phyloP scores from a whole-genome alignment of 768 basidiomycete genomes.

The Termitomyces sp. region DNA sequence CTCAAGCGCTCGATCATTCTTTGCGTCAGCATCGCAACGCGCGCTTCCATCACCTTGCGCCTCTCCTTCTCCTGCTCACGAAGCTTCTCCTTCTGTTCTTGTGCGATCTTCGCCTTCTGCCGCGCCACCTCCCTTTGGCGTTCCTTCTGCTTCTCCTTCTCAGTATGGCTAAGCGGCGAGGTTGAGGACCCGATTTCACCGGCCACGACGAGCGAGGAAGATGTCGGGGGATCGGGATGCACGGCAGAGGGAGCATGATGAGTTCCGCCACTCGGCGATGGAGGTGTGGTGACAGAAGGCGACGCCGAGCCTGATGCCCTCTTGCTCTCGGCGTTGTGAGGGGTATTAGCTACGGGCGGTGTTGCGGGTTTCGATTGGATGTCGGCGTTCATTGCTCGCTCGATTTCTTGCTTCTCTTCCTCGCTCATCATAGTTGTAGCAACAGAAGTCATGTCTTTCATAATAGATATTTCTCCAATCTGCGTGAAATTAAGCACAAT shows the following conservation, averaged over 20 bases:
- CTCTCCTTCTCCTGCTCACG: constrained; percentile 81
- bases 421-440: constrained; percentile 88
- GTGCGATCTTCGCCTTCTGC: constrained; percentile 55
- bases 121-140: constrained; percentile 37
- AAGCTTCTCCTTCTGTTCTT: constrained; percentile 85
- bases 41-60: constrained; percentile 73
- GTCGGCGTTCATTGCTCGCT: constrained; percentile 61
- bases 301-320: constrained; percentile 15
- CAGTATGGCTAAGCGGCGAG: constrained; percentile 26
- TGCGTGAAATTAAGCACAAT: constrained; percentile 28
- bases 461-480: constrained; percentile 96
- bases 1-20: constrained; percentile 85
- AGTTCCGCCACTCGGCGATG: constrained; percentile 15
- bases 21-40: constrained; percentile 68
- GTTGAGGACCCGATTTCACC: constrained; percentile 16
- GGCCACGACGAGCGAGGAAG: constrained; percentile 23
- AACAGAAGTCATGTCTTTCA: constrained; percentile 89
- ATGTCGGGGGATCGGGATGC: constrained; percentile 11
- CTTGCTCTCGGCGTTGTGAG: constrained; percentile 17
- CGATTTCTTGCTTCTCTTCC: constrained; percentile 88
- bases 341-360: constrained; percentile 23
- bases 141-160: constrained; percentile 42
- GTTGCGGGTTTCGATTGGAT: constrained; percentile 21
- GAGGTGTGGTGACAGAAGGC: constrained; percentile 15
- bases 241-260: constrained; percentile 14